Conservation (phyloP, 768 basidiomycete genomes). For the Trametes meyenii region DNA sequence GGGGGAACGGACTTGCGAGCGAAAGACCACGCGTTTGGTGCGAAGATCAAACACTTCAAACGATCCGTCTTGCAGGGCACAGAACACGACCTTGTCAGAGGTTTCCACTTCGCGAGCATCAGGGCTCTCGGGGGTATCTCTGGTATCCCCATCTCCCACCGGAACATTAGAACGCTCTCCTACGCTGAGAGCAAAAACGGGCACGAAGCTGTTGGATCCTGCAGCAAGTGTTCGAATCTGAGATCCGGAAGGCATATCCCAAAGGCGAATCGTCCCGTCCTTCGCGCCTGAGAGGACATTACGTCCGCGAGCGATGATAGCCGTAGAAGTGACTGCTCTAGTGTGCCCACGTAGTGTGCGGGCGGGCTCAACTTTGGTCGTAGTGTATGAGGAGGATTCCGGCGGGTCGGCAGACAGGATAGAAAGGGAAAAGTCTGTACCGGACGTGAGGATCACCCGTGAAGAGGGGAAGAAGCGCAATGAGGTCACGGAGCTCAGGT, state of each 20-base stretch:
- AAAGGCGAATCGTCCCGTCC: conserved; percentile 70
- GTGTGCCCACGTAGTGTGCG: conserved; percentile 70
- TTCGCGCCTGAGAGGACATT: conserved; percentile 68
- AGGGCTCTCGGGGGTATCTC: conserved; percentile 8
- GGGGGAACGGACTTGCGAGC: conserved; percentile 23
- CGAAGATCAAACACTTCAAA: conserved; percentile 61
- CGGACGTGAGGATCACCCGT: conserved; percentile 68
- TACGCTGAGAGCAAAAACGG: conserved; percentile 48
- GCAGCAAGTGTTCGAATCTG: conserved; percentile 46
- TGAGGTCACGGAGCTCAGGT: conserved; percentile 57
- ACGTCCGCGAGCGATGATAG: conserved; percentile 66
- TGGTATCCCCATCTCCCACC: conserved; percentile 24
- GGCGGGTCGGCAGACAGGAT: conserved; percentile 63
- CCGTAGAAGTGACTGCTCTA: conserved; percentile 61
- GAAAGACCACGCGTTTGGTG: conserved; percentile 35
- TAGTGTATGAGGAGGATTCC: conserved; percentile 24
- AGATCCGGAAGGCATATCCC: conserved; percentile 66
- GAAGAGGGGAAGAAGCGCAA: conserved; percentile 72
- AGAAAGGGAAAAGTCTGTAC: conserved; percentile 66
- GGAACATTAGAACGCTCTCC: conserved; percentile 41
- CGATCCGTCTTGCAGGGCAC: conserved; percentile 56
- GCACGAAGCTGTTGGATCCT: conserved; percentile 40
- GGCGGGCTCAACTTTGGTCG: conserved; percentile 47
- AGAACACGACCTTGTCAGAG: conserved; percentile 50
- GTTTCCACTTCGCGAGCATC: conserved; percentile 50